phyloP scores from a whole-genome alignment of 345 rosid species.

The Corymbia maculata region DNA sequence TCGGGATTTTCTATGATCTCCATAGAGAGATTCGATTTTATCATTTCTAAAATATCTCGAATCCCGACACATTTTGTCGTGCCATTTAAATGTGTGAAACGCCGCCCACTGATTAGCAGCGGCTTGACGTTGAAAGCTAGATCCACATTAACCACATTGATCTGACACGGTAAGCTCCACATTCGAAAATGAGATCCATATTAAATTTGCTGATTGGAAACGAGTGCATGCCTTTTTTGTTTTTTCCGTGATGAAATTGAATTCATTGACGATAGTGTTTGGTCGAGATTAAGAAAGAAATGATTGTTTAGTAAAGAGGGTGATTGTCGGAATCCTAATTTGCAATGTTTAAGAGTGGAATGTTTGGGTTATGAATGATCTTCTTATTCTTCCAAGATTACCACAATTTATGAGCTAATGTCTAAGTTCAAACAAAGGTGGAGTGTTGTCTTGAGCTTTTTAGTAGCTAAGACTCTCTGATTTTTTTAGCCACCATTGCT shows the following conservation, averaged over 20 bases:
- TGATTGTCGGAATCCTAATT: neutral
- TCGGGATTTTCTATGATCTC: neutral
- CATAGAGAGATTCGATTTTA: neutral
- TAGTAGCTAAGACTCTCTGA: neutral
- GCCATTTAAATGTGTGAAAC: too few species aligned
- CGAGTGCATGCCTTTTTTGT: too few species aligned
- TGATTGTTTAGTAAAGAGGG: neutral
- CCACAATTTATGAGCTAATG: neutral
- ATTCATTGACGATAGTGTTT: fast-evolving
- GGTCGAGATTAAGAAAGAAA: neutral
- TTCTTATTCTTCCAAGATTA: neutral
- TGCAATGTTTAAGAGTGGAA: neutral
- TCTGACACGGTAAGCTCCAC: fast-evolving
- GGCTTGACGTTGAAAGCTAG: fast-evolving
- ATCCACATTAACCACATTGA: fast-evolving
- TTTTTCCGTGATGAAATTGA: neutral
- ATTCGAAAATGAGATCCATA: neutral
- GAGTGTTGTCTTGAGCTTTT: neutral
- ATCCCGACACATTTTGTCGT: neutral
- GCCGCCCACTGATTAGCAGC: neutral
- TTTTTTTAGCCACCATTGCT: neutral
- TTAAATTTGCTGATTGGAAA: fast-evolving
- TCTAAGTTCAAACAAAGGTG: neutral
- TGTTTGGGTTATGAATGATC: neutral
- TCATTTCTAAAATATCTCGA: neutral